phyloP scores from a whole-genome alignment of 139 green algal species.

The Edaphochlamys debaryana region DNA sequence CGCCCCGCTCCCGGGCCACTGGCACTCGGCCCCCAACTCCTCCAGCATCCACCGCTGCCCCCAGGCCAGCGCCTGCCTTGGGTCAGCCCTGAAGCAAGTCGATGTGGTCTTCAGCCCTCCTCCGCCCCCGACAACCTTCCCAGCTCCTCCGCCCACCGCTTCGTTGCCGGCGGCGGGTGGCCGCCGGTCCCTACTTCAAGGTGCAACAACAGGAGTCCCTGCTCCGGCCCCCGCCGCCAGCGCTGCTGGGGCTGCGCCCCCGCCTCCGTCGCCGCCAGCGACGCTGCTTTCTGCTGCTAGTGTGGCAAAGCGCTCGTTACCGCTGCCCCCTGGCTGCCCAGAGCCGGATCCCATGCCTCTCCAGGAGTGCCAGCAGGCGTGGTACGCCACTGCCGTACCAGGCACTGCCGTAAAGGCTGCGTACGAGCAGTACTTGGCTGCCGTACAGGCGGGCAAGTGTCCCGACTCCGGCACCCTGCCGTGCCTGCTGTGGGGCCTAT shows the following conservation, averaged over 20 bases:
- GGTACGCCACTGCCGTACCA: not conserved
- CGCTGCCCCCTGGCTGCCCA: no score
- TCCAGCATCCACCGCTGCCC: not conserved
- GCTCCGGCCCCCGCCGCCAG: no score
- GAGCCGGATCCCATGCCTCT: no score
- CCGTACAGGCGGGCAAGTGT: no score
- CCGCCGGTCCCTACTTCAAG: no score
- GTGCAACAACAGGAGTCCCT: no score
- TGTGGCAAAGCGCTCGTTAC: not conserved
- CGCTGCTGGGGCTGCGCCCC: no score
- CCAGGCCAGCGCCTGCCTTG: not conserved
- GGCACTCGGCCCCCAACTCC: not conserved
- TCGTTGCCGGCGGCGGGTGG: no score
- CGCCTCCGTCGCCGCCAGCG: no score
- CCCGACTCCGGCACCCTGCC: not conserved
- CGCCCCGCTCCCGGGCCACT: not conserved
- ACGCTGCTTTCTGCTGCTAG: not conserved
- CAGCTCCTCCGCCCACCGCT: not conserved
- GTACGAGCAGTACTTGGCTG: not conserved
- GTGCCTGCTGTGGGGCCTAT: not conserved
- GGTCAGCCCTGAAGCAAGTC: not conserved
- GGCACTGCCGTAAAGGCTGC: not conserved
- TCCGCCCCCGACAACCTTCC: no score
- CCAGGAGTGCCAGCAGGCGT: not conserved
- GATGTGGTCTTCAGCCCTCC: no score